phyloP scores from a whole-genome alignment of 176 grass and related monocot genomes.

The Aegilops bicornis region DNA sequence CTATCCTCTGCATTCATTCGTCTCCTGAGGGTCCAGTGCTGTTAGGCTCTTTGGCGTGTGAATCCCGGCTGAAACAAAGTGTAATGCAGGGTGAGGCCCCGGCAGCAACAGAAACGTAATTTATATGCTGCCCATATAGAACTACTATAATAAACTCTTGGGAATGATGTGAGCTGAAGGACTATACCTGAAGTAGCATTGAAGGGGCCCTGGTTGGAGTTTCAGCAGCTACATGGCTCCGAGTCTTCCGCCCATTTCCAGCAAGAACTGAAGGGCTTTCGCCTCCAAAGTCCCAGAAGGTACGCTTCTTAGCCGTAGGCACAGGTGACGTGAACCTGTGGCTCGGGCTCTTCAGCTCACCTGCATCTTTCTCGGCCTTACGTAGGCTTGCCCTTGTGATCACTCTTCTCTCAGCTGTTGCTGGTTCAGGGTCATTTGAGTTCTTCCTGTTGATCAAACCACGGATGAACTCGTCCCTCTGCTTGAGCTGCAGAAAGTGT shows the following conservation, averaged over 20 bases:
- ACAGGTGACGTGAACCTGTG: slow-evolving; percentile 69
- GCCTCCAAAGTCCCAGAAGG: slow-evolving; percentile 84
- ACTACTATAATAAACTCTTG: neutral
- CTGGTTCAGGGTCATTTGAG: slow-evolving; percentile 28
- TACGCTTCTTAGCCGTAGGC: slow-evolving; percentile 78
- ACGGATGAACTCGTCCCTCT: slow-evolving; percentile 81
- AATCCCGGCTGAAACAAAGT: slow-evolving; percentile 81
- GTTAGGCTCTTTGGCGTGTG: slow-evolving; percentile 43
- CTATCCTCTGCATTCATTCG: neutral
- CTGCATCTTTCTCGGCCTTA: slow-evolving; percentile 49
- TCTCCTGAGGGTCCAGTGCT: slow-evolving; percentile 16
- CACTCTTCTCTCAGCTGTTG: slow-evolving; percentile 45
- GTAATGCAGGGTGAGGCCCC: slow-evolving; percentile 48
- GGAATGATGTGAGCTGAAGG: neutral
- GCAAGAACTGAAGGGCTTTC: slow-evolving; percentile 80
- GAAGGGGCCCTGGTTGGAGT: slow-evolving; percentile 42
- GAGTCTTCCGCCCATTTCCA: slow-evolving; percentile 74
- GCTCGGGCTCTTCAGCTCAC: slow-evolving; percentile 72
- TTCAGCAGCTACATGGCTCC: slow-evolving; percentile 70
- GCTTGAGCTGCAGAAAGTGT: slow-evolving; percentile 65
- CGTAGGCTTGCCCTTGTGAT: slow-evolving; percentile 62
- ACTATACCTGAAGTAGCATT: slow-evolving; percentile 63
- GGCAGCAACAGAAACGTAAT: slow-evolving; percentile 45
- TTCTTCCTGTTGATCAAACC: slow-evolving; percentile 70
- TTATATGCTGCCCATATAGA: slow-evolving; percentile 21